phyloP scores from a whole-genome alignment of 805 yeast species.

The Yarrowia porcina region DNA sequence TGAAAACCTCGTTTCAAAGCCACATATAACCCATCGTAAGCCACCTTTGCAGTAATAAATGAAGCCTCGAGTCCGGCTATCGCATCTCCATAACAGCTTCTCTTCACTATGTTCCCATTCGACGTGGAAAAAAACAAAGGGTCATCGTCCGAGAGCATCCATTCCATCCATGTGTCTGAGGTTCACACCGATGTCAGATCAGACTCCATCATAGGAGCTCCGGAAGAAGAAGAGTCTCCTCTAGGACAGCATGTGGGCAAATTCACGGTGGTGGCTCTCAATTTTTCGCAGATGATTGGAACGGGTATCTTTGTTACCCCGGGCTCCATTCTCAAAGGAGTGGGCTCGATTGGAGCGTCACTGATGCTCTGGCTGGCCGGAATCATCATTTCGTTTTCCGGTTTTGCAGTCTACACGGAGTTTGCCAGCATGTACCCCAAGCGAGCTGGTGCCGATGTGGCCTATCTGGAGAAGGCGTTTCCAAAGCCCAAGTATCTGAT shows the following conservation, averaged over 20 bases:
- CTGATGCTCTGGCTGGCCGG: slow-evolving; percentile 59
- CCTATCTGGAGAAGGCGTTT: slow-evolving; percentile 58
- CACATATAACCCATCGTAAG: not conserved
- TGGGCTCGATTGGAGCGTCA: slow-evolving; percentile 59
- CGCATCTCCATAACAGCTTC: not conserved
- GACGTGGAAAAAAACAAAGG: not conserved
- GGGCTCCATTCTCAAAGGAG: slow-evolving; percentile 45
- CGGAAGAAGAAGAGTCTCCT: slow-evolving; percentile 11
- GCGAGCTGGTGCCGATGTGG: slow-evolving; percentile 65
- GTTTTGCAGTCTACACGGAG: slow-evolving; percentile 58
- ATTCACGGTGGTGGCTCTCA: not conserved
- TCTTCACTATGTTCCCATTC: not conserved
- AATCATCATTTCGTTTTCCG: slow-evolving; percentile 43
- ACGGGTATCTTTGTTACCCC: not conserved
- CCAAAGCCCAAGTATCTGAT: slow-evolving; percentile 53
- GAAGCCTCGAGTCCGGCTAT: not conserved
- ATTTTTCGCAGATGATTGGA: not conserved
- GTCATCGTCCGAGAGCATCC: not conserved
- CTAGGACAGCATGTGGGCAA: slow-evolving; percentile 4
- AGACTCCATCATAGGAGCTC: not conserved
- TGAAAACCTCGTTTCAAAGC: not conserved
- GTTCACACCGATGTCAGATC: not conserved
- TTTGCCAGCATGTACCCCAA: slow-evolving; percentile 63
- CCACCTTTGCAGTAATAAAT: not conserved
- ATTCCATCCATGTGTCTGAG: not conserved